Conservation (phyloP, 805 yeast genomes). For the Lachancea kluyveri region DNA sequence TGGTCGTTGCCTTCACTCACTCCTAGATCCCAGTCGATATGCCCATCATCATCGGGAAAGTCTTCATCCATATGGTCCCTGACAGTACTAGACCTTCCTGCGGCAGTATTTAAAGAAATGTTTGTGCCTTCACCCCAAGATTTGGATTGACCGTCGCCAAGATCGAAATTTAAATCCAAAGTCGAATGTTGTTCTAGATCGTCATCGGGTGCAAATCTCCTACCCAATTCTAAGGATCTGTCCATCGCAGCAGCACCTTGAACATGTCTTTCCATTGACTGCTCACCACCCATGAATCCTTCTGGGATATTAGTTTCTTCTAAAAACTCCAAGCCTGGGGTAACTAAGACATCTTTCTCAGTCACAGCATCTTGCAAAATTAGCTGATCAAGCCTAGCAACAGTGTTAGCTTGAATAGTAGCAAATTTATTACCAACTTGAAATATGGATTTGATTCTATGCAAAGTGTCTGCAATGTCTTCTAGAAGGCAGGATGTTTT, state of each 20-base stretch:
- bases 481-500: constrained; percentile 78
- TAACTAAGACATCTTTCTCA: constrained; percentile 64
- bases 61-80: constrained; percentile 7
- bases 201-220: constrained; percentile 21
- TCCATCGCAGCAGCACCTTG: constrained; percentile 30
- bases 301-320: constrained; percentile 13
- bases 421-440: constrained; percentile 42
- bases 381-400: constrained; percentile 52
- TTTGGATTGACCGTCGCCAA: constrained; percentile 14
- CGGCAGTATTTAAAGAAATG: constrained; percentile 3
- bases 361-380: constrained; percentile 74
- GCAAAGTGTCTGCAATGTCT: constrained; percentile 73
- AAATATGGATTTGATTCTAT: constrained; percentile 66
- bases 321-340: constrained; percentile 45
- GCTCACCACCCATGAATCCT: constrained; percentile 15
- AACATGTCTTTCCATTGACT: constrained; percentile 23
- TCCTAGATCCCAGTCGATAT: constrained; percentile 28
- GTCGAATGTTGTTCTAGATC: constrained; percentile 19
- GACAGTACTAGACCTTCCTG: constrained; percentile 1
- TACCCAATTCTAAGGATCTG: constrained; percentile 28
- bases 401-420: constrained; percentile 54
- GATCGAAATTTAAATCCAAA: constrained; percentile 32
- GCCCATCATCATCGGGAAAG: constrained; percentile 21
- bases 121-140: constrained; percentile 26
- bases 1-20: constrained; percentile 15